Base-by-base conservation (phyloP, 345 rosid species). In the Passiflora organensis region DNA sequence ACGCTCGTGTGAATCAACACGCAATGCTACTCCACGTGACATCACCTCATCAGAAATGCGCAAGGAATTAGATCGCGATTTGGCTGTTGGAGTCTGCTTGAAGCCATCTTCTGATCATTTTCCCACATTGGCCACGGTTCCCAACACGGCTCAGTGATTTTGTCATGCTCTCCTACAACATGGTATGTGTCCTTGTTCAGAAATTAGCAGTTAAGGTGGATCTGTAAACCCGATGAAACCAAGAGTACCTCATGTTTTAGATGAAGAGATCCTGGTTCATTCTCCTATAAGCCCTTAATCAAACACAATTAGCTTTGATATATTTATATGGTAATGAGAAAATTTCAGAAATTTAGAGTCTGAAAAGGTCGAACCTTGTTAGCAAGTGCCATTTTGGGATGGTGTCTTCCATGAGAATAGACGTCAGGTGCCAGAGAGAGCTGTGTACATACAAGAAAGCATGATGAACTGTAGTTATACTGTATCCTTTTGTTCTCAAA, bases 221-320 rank as follows among this genome's bases (percentile, higher is more conserved):
- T 9, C 5, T 20, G 8, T 20, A 44, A 8, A 20, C 10, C 10
- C 6, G 19, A 44, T 28, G 16, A 6, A 5, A 54, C 20, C 8
- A 22, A 32, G 10, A 32, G 32, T 65, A 75, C 85, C 85, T 77
- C 60, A 22, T 50, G 45, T 53, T 55, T 56, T 13, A 51, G 51
- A 38, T 19, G 63, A 59, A 55, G 17, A 19, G 51, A 45, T 6
- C 24, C 46, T 37, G 68, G 72, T 19, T 66, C 43, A 11, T 81
- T 81, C 81, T 78, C 77, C 59, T 75, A 71, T 38, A 42, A 53
- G 49, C 47, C 76, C 81, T 78, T 57, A 42, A 41, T 52, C 54
- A 67, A 47, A 14, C 3, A 24, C 20, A 23, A 38, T 5, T 9
- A 21, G 23, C 23, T 17, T 48, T 16, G 49, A 34, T 1, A 58